A percentile compares a stretch with the other conserved stretches of the same genome.
Evolutionary conservation across 768 basidiomycete genomes (phyloP).

Genomic region (Mycena alexandri): DNA sequence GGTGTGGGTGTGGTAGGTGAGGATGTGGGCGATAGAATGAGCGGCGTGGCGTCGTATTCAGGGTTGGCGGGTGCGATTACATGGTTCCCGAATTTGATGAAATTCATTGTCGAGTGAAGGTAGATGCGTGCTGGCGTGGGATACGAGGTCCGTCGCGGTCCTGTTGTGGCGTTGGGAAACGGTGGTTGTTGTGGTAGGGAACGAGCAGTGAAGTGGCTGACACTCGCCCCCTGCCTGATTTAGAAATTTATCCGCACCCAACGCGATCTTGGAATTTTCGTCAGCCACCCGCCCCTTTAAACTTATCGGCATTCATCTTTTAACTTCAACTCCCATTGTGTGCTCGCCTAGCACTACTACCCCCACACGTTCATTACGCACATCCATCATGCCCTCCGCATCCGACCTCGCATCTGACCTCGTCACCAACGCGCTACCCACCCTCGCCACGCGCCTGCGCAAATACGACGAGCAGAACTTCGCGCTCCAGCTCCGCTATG

Average conservation of each 20-base stretch:
- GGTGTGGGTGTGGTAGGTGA: not conserved
- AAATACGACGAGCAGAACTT: slow-evolving; percentile 32
- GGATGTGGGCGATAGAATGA: not conserved
- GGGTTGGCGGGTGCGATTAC: slow-evolving; percentile 17
- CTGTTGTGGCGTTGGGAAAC: not conserved
- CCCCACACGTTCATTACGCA: not conserved
- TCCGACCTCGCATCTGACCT: slow-evolving; percentile 21
- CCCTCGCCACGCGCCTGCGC: slow-evolving; percentile 9
- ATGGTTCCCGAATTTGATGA: slow-evolving; percentile 33
- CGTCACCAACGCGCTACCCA: slow-evolving; percentile 13
- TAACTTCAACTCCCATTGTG: not conserved
- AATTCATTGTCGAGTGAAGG: slow-evolving; percentile 19
- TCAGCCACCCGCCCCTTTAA: slow-evolving; percentile 20
- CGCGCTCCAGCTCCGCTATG: slow-evolving; percentile 28
- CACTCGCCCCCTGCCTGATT: not conserved
- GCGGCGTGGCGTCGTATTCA: not conserved
- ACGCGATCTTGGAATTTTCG: not conserved
- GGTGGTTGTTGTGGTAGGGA: slow-evolving; percentile 17
- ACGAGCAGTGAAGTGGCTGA: slow-evolving; percentile 26
- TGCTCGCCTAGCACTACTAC: too few relatives aligned
- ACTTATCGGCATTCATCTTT: not conserved
- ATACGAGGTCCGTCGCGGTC: too few relatives aligned
- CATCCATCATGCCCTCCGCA: slow-evolving; percentile 13
- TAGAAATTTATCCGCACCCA: too few relatives aligned
- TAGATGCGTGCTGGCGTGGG: not conserved